phyloP scores from a whole-genome alignment of 345 rosid species.

The Viola odorata region DNA sequence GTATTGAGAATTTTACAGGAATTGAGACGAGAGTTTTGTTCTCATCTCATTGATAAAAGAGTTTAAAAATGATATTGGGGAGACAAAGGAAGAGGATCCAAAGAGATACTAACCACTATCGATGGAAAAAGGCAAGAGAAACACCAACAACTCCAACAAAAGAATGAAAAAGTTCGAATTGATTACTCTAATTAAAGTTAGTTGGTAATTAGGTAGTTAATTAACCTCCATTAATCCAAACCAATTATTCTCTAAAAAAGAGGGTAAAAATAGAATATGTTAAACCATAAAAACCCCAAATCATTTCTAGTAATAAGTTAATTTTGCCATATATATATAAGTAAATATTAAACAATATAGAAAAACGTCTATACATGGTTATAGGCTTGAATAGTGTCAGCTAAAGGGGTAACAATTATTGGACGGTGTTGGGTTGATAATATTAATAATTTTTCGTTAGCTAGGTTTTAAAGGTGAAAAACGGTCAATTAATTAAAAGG shows the following conservation, averaged over 20 bases:
- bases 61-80: background rate
- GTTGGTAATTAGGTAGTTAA: conserved; percentile 38
- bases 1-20: conserved; percentile 1
- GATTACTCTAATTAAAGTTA: conserved; percentile 9
- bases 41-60: background rate
- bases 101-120: conserved; percentile 12
- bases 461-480: background rate
- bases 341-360: too few species aligned
- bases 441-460: background rate
- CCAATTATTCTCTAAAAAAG: too few species aligned
- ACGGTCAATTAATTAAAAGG: background rate
- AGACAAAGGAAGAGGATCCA: conserved; percentile 32
- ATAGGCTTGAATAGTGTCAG: background rate
- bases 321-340: too few species aligned
- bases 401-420: conserved; percentile 3
- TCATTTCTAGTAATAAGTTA: too few species aligned
- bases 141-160: conserved; percentile 17
- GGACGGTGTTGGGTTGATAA: conserved; percentile 7
- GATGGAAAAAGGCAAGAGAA: conserved; percentile 2
- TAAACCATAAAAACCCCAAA: too few species aligned
- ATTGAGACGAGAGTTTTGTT: conserved; percentile 6
- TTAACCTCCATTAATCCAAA: too few species aligned
- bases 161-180: conserved; percentile 4
- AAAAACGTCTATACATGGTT: too few species aligned
- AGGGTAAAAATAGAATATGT: too few species aligned